Evolutionary conservation across 2,329 filamentous ascomycete species (phyloP).

Genomic region (Colletotrichum sp.): DNA sequence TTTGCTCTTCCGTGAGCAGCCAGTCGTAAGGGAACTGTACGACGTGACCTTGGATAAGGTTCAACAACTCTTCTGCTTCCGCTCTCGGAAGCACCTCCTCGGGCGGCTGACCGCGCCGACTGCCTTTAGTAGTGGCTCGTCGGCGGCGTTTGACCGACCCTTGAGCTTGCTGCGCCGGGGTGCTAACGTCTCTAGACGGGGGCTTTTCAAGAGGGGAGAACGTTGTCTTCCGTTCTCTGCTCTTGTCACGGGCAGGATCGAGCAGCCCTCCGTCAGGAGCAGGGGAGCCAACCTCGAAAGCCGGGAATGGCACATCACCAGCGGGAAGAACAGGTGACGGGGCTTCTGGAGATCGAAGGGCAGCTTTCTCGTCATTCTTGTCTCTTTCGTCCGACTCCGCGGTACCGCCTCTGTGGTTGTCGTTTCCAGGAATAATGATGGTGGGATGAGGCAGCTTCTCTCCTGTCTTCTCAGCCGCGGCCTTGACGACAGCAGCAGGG

Average conservation of each 20-base stretch:
- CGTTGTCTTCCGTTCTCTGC: slow-evolving; percentile 57
- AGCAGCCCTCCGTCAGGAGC: slow-evolving; percentile 30
- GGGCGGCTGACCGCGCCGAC: slow-evolving; percentile 65
- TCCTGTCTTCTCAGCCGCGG: slow-evolving; percentile 37
- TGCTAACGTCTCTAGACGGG: slow-evolving; percentile 37
- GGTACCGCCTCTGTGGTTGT: slow-evolving; percentile 28
- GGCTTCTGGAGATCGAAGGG: slow-evolving; percentile 35
- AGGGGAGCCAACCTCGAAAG: slow-evolving; percentile 41
- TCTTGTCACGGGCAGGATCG: slow-evolving; percentile 40
- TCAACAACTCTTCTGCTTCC: slow-evolving; percentile 82
- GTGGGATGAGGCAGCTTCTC: slow-evolving; percentile 33
- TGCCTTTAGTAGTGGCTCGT: slow-evolving; percentile 73
- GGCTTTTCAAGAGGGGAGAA: slow-evolving; percentile 61
- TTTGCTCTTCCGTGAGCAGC: slow-evolving; percentile 88
- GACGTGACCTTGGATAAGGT: slow-evolving; percentile 83
- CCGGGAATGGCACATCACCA: slow-evolving; percentile 52
- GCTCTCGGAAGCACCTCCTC: slow-evolving; percentile 79
- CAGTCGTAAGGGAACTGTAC: slow-evolving; percentile 97
- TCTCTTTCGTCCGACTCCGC: slow-evolving; percentile 28
- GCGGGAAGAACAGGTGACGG: slow-evolving; percentile 46
- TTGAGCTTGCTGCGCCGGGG: slow-evolving; percentile 34
- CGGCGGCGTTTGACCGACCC: slow-evolving; percentile 66
- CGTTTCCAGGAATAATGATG: slow-evolving; percentile 35
- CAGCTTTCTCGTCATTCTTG: slow-evolving; percentile 10
- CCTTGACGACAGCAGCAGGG: slow-evolving; percentile 40